Base-by-base conservation (phyloP, 1,139 yeast species). In the Spathaspora sp. region DNA sequence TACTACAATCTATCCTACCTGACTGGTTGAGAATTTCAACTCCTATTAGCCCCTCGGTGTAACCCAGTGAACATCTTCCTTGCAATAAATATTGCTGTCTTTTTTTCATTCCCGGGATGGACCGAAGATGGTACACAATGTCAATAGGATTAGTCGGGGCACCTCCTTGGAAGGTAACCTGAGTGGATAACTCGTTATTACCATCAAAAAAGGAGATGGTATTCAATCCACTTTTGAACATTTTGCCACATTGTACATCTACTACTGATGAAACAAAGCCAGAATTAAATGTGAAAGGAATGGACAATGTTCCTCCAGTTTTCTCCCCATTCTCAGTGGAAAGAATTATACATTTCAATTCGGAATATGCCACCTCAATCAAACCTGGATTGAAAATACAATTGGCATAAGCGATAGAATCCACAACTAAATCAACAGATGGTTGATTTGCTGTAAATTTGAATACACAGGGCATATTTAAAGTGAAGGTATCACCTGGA, bases 401-500 rank as follows among this genome's bases (percentile, higher is more conserved):
- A 7, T 60, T 60, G 3, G 74, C 74, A 46, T 54, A 65, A 1
- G 47, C 42, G 1, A 44, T 48, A 4, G 53, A 43, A 20, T 36
- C 17, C 10, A 56, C 57, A 0, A 54, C 67, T 39, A 67, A 57
- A 17, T 47, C 40, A 3, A 65, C 42, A 2, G 56, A 34, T 7
- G 49, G 6, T 16, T 54, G 36, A 6, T 53, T 27, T 4, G 64
- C 40, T 5, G 69, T 63, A 43, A 66, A 65, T 46, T 64, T 65
- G 49, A 57, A 67, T 3, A 64, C 72, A 54, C 68, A 59, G 3
- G 70, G 70, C 52, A 68, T 49, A 15, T 45, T 46, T 43, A 68
- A 61, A 1, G 63, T 54, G 52, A 68, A 67, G 7, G 72, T 65
- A 48, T 68, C 73, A n/a, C 71, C 70, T 0, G 68, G 47, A 2